Base-by-base conservation (phyloP, 108 stramenopile genomes). In the Nitzschia sp. region DNA sequence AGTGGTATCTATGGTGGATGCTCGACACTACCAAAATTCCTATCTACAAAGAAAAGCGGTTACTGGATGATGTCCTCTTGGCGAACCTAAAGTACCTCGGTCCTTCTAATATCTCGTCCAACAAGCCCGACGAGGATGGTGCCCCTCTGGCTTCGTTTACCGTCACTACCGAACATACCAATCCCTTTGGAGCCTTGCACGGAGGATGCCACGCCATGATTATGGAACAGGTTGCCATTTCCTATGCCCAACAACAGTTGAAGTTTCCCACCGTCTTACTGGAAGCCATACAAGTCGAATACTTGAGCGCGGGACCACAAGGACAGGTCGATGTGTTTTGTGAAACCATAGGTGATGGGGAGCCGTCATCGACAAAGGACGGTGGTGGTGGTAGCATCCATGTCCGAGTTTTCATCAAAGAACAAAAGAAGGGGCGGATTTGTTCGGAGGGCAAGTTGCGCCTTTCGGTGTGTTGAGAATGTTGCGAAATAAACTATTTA, bases 171-270 rank as follows among this genome's bases (percentile, higher is more conserved):
- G 70, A 71, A 53, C 70, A 71, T 53, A 53, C 32, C 47, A 71
- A 71, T 53, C 70, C 70, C 28, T 62, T 71, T 38, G 70, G 70
- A 3, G 22, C 60, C 17, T 22, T 71, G 45, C 70, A 71, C 36
- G 70, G 70, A 13, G 70, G 68, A 25, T 66, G 66, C 19, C 46
- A 47, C 55, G 66, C 66, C 1, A 66, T 66, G 66, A 22, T 66
- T 1, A 66, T 66, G 66, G 66, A 66, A 36, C 46, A 66, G 23
- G 53, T 54, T 11, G 66, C 33, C 3, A 34, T 52, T 13, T 25
- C 52, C 1, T 54, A 54, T 41, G 66, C 53, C 30, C 47, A 41
- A 9, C 5, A 17, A 17, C 17, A 5, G 19, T 22, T 50, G 19
- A 19, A 50, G 8, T 25, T 54, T 21, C 26, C 13, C 25, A 54